Base-by-base conservation (phyloP, 2,329 filamentous ascomycete species). In the Biscogniauxia marginata region DNA sequence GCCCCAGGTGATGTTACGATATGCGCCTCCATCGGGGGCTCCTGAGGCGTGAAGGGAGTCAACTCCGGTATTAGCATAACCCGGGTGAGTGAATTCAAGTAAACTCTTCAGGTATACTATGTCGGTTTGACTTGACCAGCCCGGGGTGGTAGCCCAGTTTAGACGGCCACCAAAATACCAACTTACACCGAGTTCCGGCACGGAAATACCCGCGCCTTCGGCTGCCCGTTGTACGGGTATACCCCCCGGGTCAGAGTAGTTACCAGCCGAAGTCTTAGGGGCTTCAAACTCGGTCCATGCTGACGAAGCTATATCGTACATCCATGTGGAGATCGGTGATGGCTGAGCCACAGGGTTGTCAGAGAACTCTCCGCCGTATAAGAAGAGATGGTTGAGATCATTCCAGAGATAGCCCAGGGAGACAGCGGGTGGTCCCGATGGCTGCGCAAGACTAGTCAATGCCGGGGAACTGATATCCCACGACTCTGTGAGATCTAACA, bases 91-190 rank as follows among this genome's bases (percentile, higher is more conserved):
- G 65, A 88, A 93, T 66, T 93, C 89, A 13, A 91, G 75, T 24
- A 93, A 74, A 47, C 86, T 90, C 72, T 87, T 90, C 46, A 93
- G 73, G 67, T 92, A 93, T 1, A 91, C 76, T 4, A 88, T 78
- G 0, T 77, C 73, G 20, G 84, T 77, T 52, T 84, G 79, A 50
- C 82, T 81, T n/a, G 85, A 85, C 89, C 89, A 92, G 11, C 85
- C 88, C 0, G 70, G 72, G 0, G 79, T 86, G 4, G 81, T 84
- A 9, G 73, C 74, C 66, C 73, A 68, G 68, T 93, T 89, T 5
- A 90, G 74, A 70, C 92, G 89, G 0, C 89, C 89, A 22, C 88
- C 89, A 71, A 93, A 93, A 70, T 91, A 93, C 78, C 85, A 93
- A 25, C 87, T 90, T 48, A 87, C 74, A 0, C 88, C 88, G 0